Evolutionary conservation across 768 basidiomycete genomes (phyloP), one percentile per base, ranked within the genome.

Genomic region (Pleurotus eryngii): DNA sequence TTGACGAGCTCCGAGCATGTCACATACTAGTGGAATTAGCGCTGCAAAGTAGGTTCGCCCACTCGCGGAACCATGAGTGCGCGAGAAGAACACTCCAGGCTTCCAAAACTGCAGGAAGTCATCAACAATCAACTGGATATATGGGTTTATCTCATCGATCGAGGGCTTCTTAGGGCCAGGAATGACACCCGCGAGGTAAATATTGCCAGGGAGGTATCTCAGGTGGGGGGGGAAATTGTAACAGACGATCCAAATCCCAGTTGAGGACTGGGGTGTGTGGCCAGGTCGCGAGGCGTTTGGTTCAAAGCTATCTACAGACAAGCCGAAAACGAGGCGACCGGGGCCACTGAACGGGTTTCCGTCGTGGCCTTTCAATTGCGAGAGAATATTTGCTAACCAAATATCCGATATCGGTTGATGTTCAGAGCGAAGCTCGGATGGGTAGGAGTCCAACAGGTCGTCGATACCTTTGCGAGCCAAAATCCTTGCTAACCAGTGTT

Each of bases 1-100:
- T 54, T 70, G 67, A 3, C 67, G 58, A 12, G 67, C 61, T 35
- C 65, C 71, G 12, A 67, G 65, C 55, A 74, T 60, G 55, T 78
- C 74, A 54, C 51, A 54, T 24, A 54, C 30, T 35, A 30, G n/a
- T 11, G 51, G 22, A 22, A 22, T 22, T 2, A 22, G 22, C 3
- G 22, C 22, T 22, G 22, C 22, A 22, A 22, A 22, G 22, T 18
- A 27, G 18, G 38, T 30, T 27, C 51, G 51, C 18, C 26, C 26
- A 27, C 24, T 12, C 12, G 22, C 12, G n/a, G 12, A 30, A 17
- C 17, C n/a, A 12, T n/a, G 24, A 17, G 37, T 54, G 18, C 51
- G 51, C 12, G 8, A 12, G 51, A 30, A 54, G n/a, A 27, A 37
- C 12, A 54, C 14, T n/a, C 51, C 51, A 38, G 24, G 5, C 12